phyloP scores from a whole-genome alignment of 305 asterid genomes.

The Fraxinus platypoda region DNA sequence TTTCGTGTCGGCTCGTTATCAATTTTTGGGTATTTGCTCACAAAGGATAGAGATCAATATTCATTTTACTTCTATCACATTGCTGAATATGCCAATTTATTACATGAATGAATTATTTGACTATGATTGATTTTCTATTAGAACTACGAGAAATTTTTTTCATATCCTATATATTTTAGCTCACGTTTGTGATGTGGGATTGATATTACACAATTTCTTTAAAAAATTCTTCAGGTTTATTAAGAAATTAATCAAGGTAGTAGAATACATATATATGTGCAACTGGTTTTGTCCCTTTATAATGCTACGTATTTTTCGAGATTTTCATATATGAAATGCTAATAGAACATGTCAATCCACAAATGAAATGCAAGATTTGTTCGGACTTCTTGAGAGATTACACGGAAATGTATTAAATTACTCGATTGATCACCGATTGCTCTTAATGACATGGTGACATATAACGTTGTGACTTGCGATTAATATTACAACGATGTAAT shows the following conservation, averaged over 20 bases:
- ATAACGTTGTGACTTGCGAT: too few species aligned
- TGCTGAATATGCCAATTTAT: background rate
- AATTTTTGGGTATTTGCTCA: background rate
- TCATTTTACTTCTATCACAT: background rate
- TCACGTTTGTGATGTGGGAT: background rate
- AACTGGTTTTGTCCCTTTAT: background rate
- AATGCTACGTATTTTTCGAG: background rate
- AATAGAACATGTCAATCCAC: background rate
- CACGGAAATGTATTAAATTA: background rate
- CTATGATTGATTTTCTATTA: background rate
- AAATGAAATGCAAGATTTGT: background rate
- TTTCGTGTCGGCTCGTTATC: background rate
- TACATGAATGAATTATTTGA: background rate
- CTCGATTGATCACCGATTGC: background rate
- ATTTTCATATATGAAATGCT: background rate
- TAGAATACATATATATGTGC: background rate
- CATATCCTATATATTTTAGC: background rate
- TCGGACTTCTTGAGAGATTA: background rate
- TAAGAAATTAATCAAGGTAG: background rate
- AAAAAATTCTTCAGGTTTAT: background rate
- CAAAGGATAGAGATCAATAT: background rate
- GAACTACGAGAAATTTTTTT: background rate
- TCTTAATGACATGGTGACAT: background rate
- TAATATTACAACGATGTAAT: too few species aligned
- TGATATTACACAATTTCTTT: background rate